phyloP scores from a whole-genome alignment of 1,139 yeast species.

The Geotrichum carabidarum region DNA sequence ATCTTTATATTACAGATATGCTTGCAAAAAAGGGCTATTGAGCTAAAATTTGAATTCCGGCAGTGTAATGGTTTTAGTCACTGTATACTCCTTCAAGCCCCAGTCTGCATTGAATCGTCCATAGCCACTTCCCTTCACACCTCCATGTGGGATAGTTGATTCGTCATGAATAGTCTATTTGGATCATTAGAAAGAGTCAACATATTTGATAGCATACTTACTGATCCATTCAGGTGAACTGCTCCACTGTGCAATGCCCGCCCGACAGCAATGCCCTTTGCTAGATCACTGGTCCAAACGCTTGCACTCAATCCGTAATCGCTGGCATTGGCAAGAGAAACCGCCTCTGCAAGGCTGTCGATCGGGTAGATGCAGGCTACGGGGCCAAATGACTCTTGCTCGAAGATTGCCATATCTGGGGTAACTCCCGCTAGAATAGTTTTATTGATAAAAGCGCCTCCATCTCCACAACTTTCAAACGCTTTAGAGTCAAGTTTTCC shows the following conservation, averaged over 20 bases:
- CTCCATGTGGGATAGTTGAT: slow-evolving; percentile 53
- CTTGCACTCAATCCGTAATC: slow-evolving; percentile 45
- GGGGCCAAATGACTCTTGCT: slow-evolving; percentile 49
- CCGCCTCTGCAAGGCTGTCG: slow-evolving; percentile 30
- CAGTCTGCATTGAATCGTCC: slow-evolving; percentile 51
- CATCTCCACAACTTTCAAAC: not conserved
- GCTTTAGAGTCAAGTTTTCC: slow-evolving; percentile 34
- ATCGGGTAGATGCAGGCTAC: slow-evolving; percentile 41
- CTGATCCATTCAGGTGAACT: slow-evolving; percentile 47
- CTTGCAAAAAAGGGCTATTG: slow-evolving; percentile 61
- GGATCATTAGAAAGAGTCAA: not conserved
- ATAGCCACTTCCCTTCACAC: slow-evolving; percentile 48
- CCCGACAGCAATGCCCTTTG: slow-evolving; percentile 41
- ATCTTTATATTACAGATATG: slow-evolving; percentile 66
- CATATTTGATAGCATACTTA: slow-evolving; percentile 23
- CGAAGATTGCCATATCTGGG: slow-evolving; percentile 36
- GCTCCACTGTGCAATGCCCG: slow-evolving; percentile 44
- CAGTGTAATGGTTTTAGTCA: slow-evolving; percentile 40
- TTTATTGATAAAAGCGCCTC: slow-evolving; percentile 11
- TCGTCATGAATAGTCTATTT: slow-evolving; percentile 45
- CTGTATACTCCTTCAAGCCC: slow-evolving; percentile 48
- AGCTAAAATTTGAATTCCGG: slow-evolving; percentile 11
- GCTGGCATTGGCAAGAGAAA: slow-evolving; percentile 36
- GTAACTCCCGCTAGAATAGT: slow-evolving; percentile 40
- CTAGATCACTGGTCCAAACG: slow-evolving; percentile 43